A percentile compares a stretch with the other conserved stretches of the same genome.
These are phyloP conservation scores for Botrytis sinoallii DNA, from an alignment of 2,329 filamentous ascomycete genomes.

Conservation along the genomic window DNA sequence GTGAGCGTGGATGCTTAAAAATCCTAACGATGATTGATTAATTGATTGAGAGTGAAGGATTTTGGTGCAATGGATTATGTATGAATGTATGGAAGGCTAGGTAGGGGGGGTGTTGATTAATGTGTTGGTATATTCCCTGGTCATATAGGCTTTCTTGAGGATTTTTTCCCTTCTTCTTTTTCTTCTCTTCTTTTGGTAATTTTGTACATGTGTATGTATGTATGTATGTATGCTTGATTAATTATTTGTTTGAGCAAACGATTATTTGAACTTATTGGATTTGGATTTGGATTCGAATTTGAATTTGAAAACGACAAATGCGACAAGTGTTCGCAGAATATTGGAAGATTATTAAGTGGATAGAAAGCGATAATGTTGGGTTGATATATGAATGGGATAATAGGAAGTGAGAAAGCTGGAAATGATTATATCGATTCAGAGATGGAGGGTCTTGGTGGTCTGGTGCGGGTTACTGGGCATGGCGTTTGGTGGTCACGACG, in stretches of 20 bases:
- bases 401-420: constrained; percentile 13
- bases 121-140: not conserved
- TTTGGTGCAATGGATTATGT: constrained; percentile 9
- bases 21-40: not conserved
- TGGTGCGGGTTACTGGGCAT: not conserved
- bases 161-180: not conserved
- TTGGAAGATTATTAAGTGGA: not conserved
- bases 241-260: not conserved
- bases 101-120: not conserved
- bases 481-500: not conserved
- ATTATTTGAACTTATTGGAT: not conserved
- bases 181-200: not conserved
- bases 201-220: not conserved
- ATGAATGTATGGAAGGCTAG: not conserved
- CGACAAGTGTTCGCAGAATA: constrained; percentile 1
- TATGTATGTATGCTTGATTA: not conserved
- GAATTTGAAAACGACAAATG: not conserved
- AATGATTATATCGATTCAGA: constrained; percentile 13
- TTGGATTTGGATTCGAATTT: not conserved
- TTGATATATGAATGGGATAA: not conserved
- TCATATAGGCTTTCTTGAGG: not conserved
- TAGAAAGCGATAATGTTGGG: not conserved
- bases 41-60: constrained; percentile 5
- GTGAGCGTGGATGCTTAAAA: not conserved
- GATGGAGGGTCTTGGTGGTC: constrained; percentile 6